Conservation (phyloP, 192 early-diverging fungal genomes). For the Linnemannia exigua region DNA sequence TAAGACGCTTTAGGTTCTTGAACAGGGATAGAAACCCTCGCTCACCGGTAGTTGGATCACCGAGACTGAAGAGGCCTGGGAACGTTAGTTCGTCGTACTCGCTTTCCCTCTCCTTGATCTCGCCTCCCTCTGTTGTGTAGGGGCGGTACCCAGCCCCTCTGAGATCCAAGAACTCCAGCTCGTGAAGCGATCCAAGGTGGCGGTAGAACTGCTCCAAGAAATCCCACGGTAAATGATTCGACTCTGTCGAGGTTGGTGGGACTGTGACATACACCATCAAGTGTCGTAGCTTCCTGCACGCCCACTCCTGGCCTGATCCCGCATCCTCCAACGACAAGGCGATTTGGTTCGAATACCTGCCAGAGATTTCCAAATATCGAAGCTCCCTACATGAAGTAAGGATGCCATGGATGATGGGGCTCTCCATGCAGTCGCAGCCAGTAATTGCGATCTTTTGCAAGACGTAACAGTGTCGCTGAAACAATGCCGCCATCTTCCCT, state of each 20-base stretch:
- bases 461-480: not conserved
- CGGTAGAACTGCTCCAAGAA: not conserved
- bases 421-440: not conserved
- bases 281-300: not conserved
- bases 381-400: not conserved
- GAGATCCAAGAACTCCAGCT: not conserved
- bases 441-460: not conserved
- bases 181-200: not conserved
- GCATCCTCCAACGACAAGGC: not conserved
- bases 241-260: not conserved
- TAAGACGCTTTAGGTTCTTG: not conserved
- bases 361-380: not conserved
- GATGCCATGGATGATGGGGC: not conserved
- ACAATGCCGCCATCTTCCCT: not conserved
- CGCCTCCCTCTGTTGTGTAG: not conserved
- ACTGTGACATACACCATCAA: not conserved
- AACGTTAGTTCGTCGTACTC: not conserved
- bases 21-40: not conserved
- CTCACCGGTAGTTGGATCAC: not conserved
- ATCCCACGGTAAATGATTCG: not conserved
- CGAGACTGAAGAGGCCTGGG: not conserved
- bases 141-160: not conserved
- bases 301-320: not conserved
- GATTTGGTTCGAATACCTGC: not conserved
- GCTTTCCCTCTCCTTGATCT: not conserved